phyloP scores from a whole-genome alignment of 306 rosid genomes.

The Malus asiatica region DNA sequence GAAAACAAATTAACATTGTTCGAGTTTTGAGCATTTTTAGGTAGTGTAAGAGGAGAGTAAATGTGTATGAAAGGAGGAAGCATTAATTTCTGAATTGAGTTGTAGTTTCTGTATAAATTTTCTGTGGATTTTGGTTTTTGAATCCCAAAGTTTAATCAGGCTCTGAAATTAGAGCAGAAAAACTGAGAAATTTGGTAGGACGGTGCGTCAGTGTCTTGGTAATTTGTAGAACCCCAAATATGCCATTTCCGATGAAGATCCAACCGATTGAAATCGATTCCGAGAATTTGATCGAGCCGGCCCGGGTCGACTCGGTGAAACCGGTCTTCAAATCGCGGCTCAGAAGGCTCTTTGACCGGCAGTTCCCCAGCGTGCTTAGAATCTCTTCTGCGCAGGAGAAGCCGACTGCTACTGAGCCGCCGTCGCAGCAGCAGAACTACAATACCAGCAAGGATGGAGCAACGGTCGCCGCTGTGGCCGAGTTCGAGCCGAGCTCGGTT shows the following conservation, averaged over 20 bases:
- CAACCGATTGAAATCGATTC: slow-evolving; percentile 74
- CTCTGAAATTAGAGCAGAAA: slow-evolving; percentile 29
- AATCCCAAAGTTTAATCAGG: not conserved
- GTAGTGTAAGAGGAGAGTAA: not conserved
- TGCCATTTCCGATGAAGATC: slow-evolving; percentile 92
- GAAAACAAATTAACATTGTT: not conserved
- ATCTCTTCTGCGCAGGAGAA: slow-evolving; percentile 46
- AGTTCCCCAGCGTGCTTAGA: slow-evolving; percentile 55
- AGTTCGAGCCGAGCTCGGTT: slow-evolving; percentile 80
- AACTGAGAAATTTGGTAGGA: slow-evolving; percentile 9
- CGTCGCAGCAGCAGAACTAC: slow-evolving; percentile 13
- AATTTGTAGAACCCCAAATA: slow-evolving; percentile 1
- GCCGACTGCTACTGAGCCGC: slow-evolving; percentile 24
- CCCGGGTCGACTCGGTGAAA: slow-evolving; percentile 52
- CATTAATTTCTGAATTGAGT: not conserved
- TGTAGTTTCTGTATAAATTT: not conserved
- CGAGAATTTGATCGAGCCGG: slow-evolving; percentile 35
- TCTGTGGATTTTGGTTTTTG: slow-evolving; percentile 3
- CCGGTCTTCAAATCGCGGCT: slow-evolving; percentile 77
- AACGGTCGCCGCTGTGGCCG: slow-evolving; percentile 28
- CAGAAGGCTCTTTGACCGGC: slow-evolving; percentile 82
- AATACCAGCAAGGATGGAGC: slow-evolving; percentile 31
- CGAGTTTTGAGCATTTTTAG: not conserved
- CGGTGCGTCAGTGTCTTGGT: not conserved
- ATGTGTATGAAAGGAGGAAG: not conserved